These are phyloP conservation scores for Quercus tomentella DNA, from an alignment of 331 rosid genomes.

Conservation along the genomic window DNA sequence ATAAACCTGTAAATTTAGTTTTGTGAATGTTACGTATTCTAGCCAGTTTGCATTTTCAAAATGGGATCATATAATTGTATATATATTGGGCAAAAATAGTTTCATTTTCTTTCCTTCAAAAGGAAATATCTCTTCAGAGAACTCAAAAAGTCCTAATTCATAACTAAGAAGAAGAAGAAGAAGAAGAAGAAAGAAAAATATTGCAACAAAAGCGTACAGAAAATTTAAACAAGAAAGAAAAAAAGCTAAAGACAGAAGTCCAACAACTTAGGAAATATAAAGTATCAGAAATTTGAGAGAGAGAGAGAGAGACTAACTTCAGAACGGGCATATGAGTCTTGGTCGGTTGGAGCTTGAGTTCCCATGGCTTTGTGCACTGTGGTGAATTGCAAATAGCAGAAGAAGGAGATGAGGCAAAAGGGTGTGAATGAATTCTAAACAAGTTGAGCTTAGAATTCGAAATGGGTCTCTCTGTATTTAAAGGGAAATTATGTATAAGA, in stretches of 20 bases:
- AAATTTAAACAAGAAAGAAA: background rate
- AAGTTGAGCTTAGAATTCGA: background rate
- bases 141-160: too few species aligned
- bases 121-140: too few species aligned
- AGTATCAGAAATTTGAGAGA: background rate
- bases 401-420: background rate
- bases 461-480: background rate
- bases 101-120: background rate
- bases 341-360: conserved; percentile 37
- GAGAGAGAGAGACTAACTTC: conserved; percentile 35
- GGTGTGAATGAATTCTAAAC: background rate
- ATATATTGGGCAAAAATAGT: too few species aligned
- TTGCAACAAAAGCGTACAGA: background rate
- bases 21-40: too few species aligned
- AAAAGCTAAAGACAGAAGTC: background rate
- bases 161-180: too few species aligned
- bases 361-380: conserved; percentile 37
- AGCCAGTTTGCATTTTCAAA: background rate
- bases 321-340: background rate
- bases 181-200: too few species aligned
- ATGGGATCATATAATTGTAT: background rate
- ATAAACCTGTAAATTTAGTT: too few species aligned
- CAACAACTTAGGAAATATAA: background rate
- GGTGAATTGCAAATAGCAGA: background rate
- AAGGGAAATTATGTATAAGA: background rate